These are phyloP conservation scores for Trametes sp. DNA, from an alignment of 1,284 basidiomycete species.

Conservation along the genomic window DNA sequence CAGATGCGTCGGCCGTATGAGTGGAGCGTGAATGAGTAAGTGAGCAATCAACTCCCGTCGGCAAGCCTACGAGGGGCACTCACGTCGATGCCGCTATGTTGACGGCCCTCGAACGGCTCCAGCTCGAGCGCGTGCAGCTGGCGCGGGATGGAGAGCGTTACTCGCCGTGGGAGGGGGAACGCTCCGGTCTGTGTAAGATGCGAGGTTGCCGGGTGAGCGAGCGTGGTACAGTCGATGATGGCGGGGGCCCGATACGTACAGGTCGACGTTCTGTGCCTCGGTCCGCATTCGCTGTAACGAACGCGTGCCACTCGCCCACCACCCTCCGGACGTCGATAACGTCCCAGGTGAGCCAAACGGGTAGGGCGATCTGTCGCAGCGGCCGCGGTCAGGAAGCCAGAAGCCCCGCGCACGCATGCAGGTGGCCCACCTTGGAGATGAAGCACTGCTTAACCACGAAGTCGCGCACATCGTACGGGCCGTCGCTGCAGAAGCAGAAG, in stretches of 20 bases:
- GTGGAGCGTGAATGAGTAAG: not conserved
- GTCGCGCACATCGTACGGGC: slow-evolving; percentile 85
- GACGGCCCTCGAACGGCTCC: slow-evolving; percentile 77
- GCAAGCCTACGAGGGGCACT: slow-evolving; percentile 44
- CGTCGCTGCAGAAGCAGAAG: slow-evolving; percentile 83
- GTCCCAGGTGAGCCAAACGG: slow-evolving; percentile 73
- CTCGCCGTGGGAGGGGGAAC: slow-evolving; percentile 40
- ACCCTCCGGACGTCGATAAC: slow-evolving; percentile 71
- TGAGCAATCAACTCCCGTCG: too few species aligned
- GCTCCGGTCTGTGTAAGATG: slow-evolving; percentile 25
- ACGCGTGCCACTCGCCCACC: slow-evolving; percentile 55
- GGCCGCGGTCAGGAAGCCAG: slow-evolving; percentile 15
- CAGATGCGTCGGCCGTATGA: not conserved
- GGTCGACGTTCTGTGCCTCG: slow-evolving; percentile 31
- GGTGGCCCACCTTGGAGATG: slow-evolving; percentile 70
- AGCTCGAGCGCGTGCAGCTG: slow-evolving; percentile 68
- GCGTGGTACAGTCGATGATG: slow-evolving; percentile 18
- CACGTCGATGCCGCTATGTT: slow-evolving; percentile 90
- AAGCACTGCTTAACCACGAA: slow-evolving; percentile 89
- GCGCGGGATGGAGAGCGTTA: slow-evolving; percentile 65
- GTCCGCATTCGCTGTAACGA: slow-evolving; percentile 9
- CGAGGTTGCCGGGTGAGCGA: not conserved
- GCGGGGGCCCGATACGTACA: slow-evolving; percentile 24
- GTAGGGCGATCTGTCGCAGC: slow-evolving; percentile 68
- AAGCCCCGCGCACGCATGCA: slow-evolving; percentile 11